Conservation (phyloP, 2,329 filamentous ascomycete species). For the Colletotrichum lupini region DNA sequence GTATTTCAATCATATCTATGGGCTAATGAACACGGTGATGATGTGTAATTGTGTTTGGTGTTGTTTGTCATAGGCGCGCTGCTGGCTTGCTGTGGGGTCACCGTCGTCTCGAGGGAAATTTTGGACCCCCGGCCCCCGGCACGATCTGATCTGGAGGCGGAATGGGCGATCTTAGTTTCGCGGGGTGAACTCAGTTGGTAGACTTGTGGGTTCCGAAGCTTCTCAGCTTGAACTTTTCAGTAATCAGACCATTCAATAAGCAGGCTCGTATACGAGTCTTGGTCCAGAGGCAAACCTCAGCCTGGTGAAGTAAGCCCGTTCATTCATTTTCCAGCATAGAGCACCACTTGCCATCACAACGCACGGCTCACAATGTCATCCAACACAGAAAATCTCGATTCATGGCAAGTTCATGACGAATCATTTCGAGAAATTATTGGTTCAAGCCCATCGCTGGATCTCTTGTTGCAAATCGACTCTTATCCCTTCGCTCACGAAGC, state of each 20-base stretch:
- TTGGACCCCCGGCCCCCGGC: background rate
- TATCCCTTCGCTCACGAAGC: background rate
- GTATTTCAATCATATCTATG: background rate
- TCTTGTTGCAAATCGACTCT: background rate
- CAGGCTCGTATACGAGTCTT: background rate
- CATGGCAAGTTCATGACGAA: background rate
- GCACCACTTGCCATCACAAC: background rate
- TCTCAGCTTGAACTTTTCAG: background rate
- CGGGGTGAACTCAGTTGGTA: background rate
- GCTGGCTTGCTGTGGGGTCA: background rate
- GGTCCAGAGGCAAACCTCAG: no score
- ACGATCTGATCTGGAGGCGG: background rate
- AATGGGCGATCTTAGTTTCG: background rate
- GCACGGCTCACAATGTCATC: background rate
- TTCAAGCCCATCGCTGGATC: background rate
- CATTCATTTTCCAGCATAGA: no score
- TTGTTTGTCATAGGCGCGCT: background rate
- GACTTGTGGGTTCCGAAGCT: background rate
- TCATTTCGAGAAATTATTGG: background rate
- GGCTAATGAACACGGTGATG: background rate
- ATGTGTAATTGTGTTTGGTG: background rate
- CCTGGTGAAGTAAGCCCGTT: no score
- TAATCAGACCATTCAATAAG: background rate
- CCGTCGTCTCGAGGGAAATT: slow-evolving; percentile 19
- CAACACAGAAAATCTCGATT: background rate